Evolutionary conservation across 2,329 filamentous ascomycete species (phyloP).

Genomic region (Tolypocladium tundrense): DNA sequence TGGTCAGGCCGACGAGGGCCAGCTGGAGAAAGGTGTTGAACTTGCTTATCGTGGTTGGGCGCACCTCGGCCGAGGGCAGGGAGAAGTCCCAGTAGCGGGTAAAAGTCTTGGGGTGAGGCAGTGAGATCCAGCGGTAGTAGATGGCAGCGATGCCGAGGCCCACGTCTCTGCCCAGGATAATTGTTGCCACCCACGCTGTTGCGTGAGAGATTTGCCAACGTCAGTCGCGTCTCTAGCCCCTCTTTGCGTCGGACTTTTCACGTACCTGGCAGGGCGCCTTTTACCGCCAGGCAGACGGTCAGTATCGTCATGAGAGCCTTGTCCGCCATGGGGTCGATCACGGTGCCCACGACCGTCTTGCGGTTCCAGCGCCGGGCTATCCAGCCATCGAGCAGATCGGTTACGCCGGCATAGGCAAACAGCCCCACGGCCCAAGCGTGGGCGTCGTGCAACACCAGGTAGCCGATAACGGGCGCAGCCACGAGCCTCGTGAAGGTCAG

Average conservation of each 20-base stretch:
- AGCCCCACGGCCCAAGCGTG: constrained; percentile 70
- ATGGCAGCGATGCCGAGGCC: constrained; percentile 77
- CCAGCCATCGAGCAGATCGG: constrained; percentile 87
- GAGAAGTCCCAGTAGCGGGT: constrained; percentile 95
- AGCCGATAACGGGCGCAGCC: constrained; percentile 77
- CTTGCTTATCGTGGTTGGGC: constrained; percentile 75
- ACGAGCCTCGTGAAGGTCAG: constrained; percentile 79
- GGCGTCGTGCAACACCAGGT: constrained; percentile 75
- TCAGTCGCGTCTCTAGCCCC: neutral
- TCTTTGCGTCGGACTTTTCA: constrained; percentile 6
- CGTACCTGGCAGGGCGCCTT: constrained; percentile 70
- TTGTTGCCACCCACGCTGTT: constrained; percentile 71
- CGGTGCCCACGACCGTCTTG: constrained; percentile 86
- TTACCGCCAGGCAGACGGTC: constrained; percentile 73
- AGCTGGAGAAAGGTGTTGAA: constrained; percentile 92
- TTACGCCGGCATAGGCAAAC: constrained; percentile 87
- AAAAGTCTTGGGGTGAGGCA: constrained; percentile 90
- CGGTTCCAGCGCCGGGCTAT: constrained; percentile 81
- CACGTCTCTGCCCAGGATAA: constrained; percentile 83
- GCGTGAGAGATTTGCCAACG: neutral
- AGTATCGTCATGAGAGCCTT: constrained; percentile 92
- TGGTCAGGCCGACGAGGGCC: constrained; percentile 73
- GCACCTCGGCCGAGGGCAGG: constrained; percentile 75
- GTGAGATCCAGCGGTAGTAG: constrained; percentile 91
- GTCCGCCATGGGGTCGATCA: constrained; percentile 95